These are phyloP conservation scores for Taphrina populina DNA, from an alignment of 1,139 yeast genomes.

Conservation along the genomic window DNA sequence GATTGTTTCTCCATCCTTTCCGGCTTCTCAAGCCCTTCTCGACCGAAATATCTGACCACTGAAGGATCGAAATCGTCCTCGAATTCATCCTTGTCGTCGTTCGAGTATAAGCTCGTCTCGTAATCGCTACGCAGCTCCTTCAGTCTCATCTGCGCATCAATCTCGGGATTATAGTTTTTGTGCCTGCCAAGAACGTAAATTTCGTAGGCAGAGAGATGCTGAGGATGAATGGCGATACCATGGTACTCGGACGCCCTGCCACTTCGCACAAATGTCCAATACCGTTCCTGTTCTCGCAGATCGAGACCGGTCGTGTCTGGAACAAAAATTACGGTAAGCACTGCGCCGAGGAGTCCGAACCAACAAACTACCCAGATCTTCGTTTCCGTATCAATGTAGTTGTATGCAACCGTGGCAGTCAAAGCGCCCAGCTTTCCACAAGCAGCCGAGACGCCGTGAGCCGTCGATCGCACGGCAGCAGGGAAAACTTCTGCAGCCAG, in stretches of 20 bases:
- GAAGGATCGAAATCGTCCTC: slow-evolving; percentile 12
- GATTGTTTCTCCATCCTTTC: no score
- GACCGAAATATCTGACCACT: slow-evolving; percentile 12
- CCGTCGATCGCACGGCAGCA: slow-evolving; percentile 58
- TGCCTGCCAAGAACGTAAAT: slow-evolving; percentile 43
- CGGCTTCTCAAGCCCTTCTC: not conserved
- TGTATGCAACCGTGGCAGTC: slow-evolving; percentile 51
- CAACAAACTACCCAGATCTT: slow-evolving; percentile 48
- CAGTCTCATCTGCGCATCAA: slow-evolving; percentile 47
- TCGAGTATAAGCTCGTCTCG: slow-evolving; percentile 41
- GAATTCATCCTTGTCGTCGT: slow-evolving; percentile 6
- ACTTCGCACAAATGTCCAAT: slow-evolving; percentile 45
- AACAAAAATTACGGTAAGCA: slow-evolving; percentile 44
- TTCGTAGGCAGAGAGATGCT: slow-evolving; percentile 47
- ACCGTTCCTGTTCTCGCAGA: slow-evolving; percentile 47
- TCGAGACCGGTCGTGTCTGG: slow-evolving; percentile 48
- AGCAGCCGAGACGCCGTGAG: slow-evolving; percentile 59
- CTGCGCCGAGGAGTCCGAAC: slow-evolving; percentile 48
- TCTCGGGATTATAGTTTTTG: slow-evolving; percentile 46
- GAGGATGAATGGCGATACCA: slow-evolving; percentile 47
- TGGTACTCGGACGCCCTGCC: slow-evolving; percentile 47
- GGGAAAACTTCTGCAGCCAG: slow-evolving; percentile 59
- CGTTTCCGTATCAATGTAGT: slow-evolving; percentile 45
- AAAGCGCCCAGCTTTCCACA: slow-evolving; percentile 58
- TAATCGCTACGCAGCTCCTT: slow-evolving; percentile 47